Evolutionary conservation across 1,139 yeast genomes (phyloP).

Genomic region (Candida pseudoviswanathii): DNA sequence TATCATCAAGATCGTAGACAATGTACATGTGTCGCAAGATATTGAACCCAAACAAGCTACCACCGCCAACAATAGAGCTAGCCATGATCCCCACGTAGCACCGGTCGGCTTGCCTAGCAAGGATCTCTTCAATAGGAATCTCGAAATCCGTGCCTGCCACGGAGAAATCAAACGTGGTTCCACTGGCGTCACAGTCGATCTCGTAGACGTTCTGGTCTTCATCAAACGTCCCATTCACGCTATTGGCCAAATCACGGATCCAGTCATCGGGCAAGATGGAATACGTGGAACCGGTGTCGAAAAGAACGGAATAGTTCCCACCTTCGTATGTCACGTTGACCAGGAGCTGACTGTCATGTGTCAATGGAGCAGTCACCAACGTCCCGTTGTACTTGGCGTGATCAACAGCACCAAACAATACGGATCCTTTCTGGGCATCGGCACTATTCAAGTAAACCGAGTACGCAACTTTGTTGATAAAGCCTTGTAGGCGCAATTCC

Average conservation of each 20-base stretch:
- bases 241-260: constrained; percentile 37
- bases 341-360: not conserved
- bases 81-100: constrained; percentile 23
- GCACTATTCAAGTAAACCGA: constrained; percentile 49
- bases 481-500: constrained; percentile 38
- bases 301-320: constrained; percentile 11
- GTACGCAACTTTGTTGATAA: constrained; percentile 53
- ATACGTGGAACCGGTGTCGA: constrained; percentile 73
- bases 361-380: constrained; percentile 23
- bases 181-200: not conserved
- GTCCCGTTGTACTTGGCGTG: constrained; percentile 50
- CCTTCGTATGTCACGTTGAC: constrained; percentile 2
- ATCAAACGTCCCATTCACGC: constrained; percentile 22
- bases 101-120: constrained; percentile 1
- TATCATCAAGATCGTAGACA: constrained; percentile 26
- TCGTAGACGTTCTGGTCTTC: not conserved
- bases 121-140: not conserved
- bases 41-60: constrained; percentile 24
- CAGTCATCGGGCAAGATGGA: constrained; percentile 51
- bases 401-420: constrained; percentile 64
- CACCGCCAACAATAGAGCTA: constrained; percentile 14
- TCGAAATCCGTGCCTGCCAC: not conserved
- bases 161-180: not conserved
- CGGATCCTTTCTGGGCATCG: constrained; percentile 33
- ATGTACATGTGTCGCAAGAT: constrained; percentile 29